Conservation (phyloP, 176 grass and related monocot species). For the Chrysopogon serrulatus region DNA sequence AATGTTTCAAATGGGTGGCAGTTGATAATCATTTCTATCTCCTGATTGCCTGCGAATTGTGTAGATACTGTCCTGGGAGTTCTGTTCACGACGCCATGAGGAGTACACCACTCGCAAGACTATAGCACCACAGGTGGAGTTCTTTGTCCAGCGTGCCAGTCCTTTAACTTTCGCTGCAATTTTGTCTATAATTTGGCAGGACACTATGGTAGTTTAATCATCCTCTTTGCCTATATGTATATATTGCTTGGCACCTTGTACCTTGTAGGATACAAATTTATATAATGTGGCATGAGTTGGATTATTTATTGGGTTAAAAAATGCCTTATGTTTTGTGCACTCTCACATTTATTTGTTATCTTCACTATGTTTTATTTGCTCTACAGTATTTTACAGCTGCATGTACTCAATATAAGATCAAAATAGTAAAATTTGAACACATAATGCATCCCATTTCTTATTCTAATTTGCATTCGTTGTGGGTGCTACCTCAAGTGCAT, state of each 20-base stretch:
- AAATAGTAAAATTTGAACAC: neutral
- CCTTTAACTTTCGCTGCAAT: neutral
- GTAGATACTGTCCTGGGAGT: constrained; percentile 97
- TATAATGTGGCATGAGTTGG: neutral
- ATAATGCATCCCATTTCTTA: neutral
- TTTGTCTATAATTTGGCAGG: neutral
- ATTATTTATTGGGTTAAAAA: neutral
- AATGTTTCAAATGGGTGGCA: constrained; percentile 39
- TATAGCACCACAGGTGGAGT: constrained; percentile 77
- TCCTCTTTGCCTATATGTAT: neutral
- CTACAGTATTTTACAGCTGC: neutral
- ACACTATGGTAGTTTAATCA: neutral
- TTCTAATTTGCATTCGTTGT: neutral
- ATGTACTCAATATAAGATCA: neutral
- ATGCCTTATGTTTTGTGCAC: neutral
- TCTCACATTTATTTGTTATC: neutral
- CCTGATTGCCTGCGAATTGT: constrained; percentile 17
- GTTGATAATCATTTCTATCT: constrained; percentile 33
- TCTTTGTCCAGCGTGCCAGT: neutral
- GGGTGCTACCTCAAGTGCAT: neutral
- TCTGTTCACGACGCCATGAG: constrained; percentile 80
- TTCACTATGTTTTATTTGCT: neutral
- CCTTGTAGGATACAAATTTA: neutral
- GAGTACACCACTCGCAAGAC: constrained; percentile 85
- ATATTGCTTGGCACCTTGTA: neutral